Evolutionary conservation across 192 early-diverging fungal genomes (phyloP), one percentile per base, ranked within the genome.

Genomic region (Rhizoclosmatium globosum): DNA sequence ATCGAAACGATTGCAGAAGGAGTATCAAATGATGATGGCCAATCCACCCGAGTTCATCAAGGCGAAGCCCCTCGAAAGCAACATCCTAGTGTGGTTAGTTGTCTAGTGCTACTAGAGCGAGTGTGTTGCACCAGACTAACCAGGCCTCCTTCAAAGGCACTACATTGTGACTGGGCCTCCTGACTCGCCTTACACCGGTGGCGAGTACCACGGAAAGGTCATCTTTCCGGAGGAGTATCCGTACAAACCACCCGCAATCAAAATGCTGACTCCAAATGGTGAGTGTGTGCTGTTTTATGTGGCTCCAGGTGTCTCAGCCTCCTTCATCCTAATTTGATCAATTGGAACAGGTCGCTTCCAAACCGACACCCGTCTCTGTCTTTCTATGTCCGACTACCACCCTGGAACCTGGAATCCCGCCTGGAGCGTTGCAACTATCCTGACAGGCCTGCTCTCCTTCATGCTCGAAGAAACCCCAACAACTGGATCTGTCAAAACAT

Each of bases 361-460:
- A 75, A 92, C 91, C 13, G 94, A 98, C 81, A 94, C 94, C 68
- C 87, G 94, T 71, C 91, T 99, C 23, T 99, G 98, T 82, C 85
- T 97, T 74, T 96, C 95, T 77, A 98, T 98, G 97, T 94, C 92
- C 76, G 96, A 98, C 87, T 98, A 97, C 83, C 86, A 87, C 64
- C 84, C 82, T 80, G 79, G 75, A 70, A 85, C 93, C 46, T 99
- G 97, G 97, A 99, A 98, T 78, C 97, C 97, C 4, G 93, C 94
- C 64, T 98, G 98, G 98, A 95, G 93, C 68, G 98, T 99, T 9
- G 82, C 95, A 6, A 99, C 98, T 0, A 98, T 99, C 67, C 85
- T 99, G 50, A 98, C 93, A 64, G 98, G 98, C 11, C 84, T 98
- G 70, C 85, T 99, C 53, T 94, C 93, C 62, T 99, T 99, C 81